Evolutionary conservation across 805 yeast genomes (phyloP), one percentile per base, ranked within the genome.

Genomic region (Helenozyma rhizophorensis): DNA sequence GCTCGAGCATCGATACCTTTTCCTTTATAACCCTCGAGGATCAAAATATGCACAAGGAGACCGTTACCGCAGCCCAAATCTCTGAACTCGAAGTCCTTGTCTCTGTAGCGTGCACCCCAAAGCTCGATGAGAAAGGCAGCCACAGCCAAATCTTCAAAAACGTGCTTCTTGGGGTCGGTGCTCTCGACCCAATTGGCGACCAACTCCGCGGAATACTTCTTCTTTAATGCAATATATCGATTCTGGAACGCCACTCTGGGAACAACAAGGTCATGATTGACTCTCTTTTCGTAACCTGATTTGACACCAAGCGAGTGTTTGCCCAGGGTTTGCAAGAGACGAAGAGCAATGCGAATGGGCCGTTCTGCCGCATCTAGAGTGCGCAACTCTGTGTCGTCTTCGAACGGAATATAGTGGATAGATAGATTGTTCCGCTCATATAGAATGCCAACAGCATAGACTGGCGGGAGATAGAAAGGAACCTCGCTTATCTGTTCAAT

Each of bases 11-110:
- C 97, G 16, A 89, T 78, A 10, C 97, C 97, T 23, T 70, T 55
- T 3, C 97, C 97, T 22, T 51, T 62, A 47, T 75, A 84, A 0
- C 97, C 97, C 60, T 90, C 97, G 66, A 66, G 63, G 6, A 72
- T 61, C 30, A 90, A 63, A 17, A 90, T 74, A 47, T 85, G 75
- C 9, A 86, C 94, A 27, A 90, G 60, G 11, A 86, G 67, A 7
- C 97, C 97, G 59, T 90, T 90, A 6, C 97, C 97, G 62, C 97
- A 90, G 0, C 97, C 97, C 33, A 90, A 56, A 60, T 90, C 97
- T 43, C 90, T 71, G 53, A 89, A 90, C 47, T 80, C 80, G 47
- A 83, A 78, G 4, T 60, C 61, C 14, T 60, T 58, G 43, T 72
- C 73, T 27, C 73, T 68, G 19, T 45, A 48, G 21, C 51, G 53